These are phyloP conservation scores for Exophiala bonariae DNA, from an alignment of 2,329 filamentous ascomycete genomes.

Conservation along the genomic window DNA sequence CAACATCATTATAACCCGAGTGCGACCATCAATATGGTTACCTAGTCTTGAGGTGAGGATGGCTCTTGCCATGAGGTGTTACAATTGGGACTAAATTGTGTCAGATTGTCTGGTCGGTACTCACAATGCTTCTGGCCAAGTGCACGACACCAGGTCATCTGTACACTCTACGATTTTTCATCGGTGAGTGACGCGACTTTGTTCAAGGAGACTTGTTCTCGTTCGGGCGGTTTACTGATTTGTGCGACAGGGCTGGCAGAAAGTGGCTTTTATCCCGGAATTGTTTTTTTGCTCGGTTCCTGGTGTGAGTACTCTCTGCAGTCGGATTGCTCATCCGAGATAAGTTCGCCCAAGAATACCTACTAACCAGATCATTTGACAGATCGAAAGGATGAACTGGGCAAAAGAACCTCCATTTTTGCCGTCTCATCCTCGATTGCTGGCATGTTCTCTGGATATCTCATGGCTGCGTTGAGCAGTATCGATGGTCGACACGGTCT, in stretches of 20 bases:
- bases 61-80: neutral
- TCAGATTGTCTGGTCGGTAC: conserved; percentile 32
- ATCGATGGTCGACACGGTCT: conserved; percentile 51
- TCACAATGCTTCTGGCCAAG: conserved; percentile 27
- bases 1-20: conserved; percentile 32
- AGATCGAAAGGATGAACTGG: conserved; percentile 29
- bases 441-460: conserved; percentile 56
- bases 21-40: conserved; percentile 33
- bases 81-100: conserved; percentile 16
- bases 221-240: neutral
- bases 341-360: neutral
- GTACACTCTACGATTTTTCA: conserved; percentile 9
- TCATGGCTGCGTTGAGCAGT: conserved; percentile 54
- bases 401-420: conserved; percentile 24
- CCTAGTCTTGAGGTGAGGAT: conserved; percentile 10
- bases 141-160: conserved; percentile 8
- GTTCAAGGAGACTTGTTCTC: no score
- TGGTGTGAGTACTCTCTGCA: neutral
- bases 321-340: no score
- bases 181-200: neutral
- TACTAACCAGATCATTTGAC: neutral
- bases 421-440: neutral
- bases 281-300: neutral
- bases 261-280: conserved; percentile 25
- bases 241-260: neutral